Base-by-base conservation (phyloP, 495 filamentous ascomycete species). In the Tuber magnatum region DNA sequence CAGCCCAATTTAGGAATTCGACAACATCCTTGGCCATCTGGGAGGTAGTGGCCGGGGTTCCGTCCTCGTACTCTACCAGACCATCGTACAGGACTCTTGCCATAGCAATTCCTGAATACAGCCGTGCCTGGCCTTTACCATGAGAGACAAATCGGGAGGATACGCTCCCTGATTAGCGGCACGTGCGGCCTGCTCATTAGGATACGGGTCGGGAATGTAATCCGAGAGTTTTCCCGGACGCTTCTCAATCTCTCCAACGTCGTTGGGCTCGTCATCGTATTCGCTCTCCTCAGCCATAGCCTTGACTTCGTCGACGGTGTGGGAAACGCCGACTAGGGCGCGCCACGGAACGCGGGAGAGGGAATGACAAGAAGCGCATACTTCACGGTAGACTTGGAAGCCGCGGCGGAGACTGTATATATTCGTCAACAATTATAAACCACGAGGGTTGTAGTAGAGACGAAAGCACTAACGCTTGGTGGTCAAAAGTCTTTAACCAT, bases 11-110 rank as follows among this genome's bases (percentile, higher is more conserved):
- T 82, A 99, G 88, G 88, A 99, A 99, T 87, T 99, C 94, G 56
- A 90, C 88, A 72, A 98, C 96, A 83, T 99, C 96, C 90, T 99
- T 99, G 81, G 96, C 96, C 96, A 99, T 98, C 87, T 99, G 96
- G 71, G 94, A 97, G 74, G 94, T 92, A 79, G 94, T 91, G 43
- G 96, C 96, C 70, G 93, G 91, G 44, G 96, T 98, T 74, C 90
- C 93, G 79, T 99, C 96, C 84, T 99, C 96, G 87, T 99, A 99
- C 83, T 99, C 96, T 73, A 99, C 96, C 43, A 99, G 86, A 74
- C 94, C 96, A 80, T 99, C 94, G 86, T 94, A 99, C 68, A 99
- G 89, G 74, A 97, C 94, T 88, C 96, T 94, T 81, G 91, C 94
- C 96, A 99, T 99, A 81, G 92, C 96, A 85, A 99, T 99, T 81